Percentiles rank a stretch among this genome's conserved stretches.
These are phyloP conservation scores for Posidonia australis DNA, from an alignment of 106 monocot genomes.

Conservation along the genomic window DNA sequence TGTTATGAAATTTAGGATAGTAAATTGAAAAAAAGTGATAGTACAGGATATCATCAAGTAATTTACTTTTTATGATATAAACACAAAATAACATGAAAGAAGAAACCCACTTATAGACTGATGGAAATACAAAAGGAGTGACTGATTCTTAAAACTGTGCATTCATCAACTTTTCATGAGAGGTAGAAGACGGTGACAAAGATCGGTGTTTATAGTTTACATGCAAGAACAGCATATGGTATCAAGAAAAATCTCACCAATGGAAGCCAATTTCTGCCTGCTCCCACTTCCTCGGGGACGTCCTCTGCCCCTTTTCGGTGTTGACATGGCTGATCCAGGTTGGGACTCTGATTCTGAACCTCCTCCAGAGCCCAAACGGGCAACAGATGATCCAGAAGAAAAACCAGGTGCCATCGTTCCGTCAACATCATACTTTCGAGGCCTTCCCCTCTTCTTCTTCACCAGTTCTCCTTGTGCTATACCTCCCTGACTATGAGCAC, in stretches of 20 bases:
- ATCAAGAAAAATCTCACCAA: conserved; percentile 16
- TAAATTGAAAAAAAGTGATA: too few species aligned
- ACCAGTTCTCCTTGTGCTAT: background rate
- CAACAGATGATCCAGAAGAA: background rate
- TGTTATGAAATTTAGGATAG: too few species aligned
- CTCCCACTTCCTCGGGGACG: conserved; percentile 55
- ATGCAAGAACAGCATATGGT: background rate
- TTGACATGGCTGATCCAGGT: background rate
- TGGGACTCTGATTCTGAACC: background rate
- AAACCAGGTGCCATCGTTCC: background rate
- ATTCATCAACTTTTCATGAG: background rate
- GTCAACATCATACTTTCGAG: background rate
- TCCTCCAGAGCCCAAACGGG: background rate
- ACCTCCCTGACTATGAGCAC: background rate
- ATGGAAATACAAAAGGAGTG: background rate
- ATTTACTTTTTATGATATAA: background rate
- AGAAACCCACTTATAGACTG: background rate
- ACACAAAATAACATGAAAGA: background rate
- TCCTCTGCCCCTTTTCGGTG: background rate
- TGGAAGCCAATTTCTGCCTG: conserved; percentile 51
- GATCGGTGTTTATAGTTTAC: background rate
- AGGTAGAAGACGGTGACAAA: background rate
- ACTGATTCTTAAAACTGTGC: background rate
- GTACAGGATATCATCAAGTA: too few species aligned
- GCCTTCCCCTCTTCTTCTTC: background rate